Conservation (phyloP, 495 filamentous ascomycete species). For the Arthonia radiata region DNA sequence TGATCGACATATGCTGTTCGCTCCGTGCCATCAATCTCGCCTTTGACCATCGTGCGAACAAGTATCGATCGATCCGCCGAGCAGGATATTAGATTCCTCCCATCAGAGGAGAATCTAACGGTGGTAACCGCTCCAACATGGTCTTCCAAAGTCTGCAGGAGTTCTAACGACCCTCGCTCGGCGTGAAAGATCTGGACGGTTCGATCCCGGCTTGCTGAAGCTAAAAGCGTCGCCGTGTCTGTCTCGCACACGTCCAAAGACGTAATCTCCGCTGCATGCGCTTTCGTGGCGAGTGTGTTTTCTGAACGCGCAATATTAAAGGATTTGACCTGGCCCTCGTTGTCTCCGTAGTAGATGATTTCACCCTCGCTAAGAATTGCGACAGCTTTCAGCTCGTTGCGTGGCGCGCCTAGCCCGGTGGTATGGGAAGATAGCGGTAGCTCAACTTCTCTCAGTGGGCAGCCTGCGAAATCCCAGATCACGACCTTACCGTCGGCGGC, state of each 20-base stretch:
- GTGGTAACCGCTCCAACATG: conserved; percentile 46
- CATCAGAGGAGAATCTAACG: conserved; percentile 34
- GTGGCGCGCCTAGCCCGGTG: conserved; percentile 38
- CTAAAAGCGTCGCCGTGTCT: conserved; percentile 32
- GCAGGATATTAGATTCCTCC: conserved; percentile 53
- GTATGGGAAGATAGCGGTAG: conserved; percentile 33
- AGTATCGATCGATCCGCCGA: conserved; percentile 72
- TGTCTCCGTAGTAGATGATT: conserved; percentile 61
- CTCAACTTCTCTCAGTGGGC: too few relatives aligned
- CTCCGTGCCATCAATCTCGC: conserved; percentile 35
- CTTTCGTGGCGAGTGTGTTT: conserved; percentile 43
- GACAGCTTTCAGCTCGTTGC: conserved; percentile 49
- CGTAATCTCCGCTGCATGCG: conserved; percentile 67
- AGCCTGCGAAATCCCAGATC: conserved; percentile 58
- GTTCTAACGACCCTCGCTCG: conserved; percentile 10
- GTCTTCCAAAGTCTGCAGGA: conserved; percentile 56
- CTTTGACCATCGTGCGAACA: conserved; percentile 48
- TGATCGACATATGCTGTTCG: conserved; percentile 50
- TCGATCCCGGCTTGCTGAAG: conserved; percentile 66
- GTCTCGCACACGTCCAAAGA: conserved; percentile 45
- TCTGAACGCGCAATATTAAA: conserved; percentile 9
- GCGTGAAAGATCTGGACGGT: conserved; percentile 62
- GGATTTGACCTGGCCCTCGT: conserved; percentile 52
- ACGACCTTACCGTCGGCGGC: conserved; percentile 50
- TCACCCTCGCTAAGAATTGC: conserved; percentile 31